phyloP scores from a whole-genome alignment of 1,284 basidiomycete genomes.

The Spongiforma sp. region DNA sequence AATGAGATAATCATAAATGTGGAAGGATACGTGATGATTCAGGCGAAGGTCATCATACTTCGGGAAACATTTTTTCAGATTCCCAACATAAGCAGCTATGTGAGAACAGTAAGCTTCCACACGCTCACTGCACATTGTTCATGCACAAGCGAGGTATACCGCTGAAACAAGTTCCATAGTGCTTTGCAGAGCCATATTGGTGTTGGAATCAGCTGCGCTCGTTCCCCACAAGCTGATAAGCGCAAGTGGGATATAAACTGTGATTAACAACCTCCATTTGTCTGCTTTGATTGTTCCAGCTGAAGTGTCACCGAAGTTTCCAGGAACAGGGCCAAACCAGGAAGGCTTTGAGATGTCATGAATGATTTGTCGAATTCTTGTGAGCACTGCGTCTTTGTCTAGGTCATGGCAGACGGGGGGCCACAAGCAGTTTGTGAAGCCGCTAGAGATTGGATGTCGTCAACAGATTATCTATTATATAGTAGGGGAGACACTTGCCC shows the following conservation, averaged over 20 bases:
- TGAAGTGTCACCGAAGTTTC: slow-evolving; percentile 34
- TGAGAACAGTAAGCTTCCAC: background rate
- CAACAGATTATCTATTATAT: no score
- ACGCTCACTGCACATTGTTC: background rate
- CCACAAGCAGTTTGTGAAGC: background rate
- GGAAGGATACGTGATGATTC: no score
- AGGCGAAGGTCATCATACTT: no score
- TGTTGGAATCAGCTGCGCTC: background rate
- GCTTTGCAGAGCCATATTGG: slow-evolving; percentile 5
- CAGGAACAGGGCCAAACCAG: slow-evolving; percentile 36
- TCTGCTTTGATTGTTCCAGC: slow-evolving; percentile 40
- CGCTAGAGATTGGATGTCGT: background rate
- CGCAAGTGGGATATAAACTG: slow-evolving; percentile 39
- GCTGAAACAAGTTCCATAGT: slow-evolving; percentile 21
- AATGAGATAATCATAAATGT: no score
- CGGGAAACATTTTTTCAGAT: no score
- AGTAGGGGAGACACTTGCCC: no score
- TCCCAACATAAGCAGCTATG: no score
- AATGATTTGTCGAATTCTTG: background rate
- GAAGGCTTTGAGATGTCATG: slow-evolving; percentile 17
- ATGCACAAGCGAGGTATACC: slow-evolving; percentile 9
- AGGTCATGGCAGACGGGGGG: background rate
- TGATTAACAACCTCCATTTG: slow-evolving; percentile 37
- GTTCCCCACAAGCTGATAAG: slow-evolving; percentile 23
- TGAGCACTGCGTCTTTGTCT: background rate